Base-by-base conservation (phyloP, 2,329 filamentous ascomycete species). In the Metarhizium rileyi region DNA sequence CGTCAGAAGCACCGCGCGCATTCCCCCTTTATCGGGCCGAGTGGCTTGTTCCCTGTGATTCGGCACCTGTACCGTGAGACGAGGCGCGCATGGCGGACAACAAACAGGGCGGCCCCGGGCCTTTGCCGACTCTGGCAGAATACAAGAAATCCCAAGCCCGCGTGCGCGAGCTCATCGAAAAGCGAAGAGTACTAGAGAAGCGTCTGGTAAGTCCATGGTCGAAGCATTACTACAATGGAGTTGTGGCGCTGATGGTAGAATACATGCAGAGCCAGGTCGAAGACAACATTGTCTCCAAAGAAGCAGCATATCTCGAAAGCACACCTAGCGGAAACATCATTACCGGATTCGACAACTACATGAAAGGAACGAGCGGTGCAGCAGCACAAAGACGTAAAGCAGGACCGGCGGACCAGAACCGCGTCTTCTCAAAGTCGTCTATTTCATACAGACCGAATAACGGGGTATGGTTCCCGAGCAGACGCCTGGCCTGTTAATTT, bases 341-440 rank as follows among this genome's bases (percentile, higher is more conserved):
- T 65, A 90, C 87, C 45, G 93, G 93, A 22, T 98, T 98, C 67
- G 93, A 98, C 67, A 94, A 90, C 64, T 98, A 97, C 71, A 94
- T 95, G 74, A 98, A 98, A 68, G 90, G 88, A 49, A 78, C 77
- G 18, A 77, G 80, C 8, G 79, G 81, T n/a, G 73, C 76, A 2
- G 76, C 77, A 4, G 76, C 82, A 10, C 75, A 80, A 56, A 74
- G 85, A 61, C 78, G 83, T 60, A 80, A 86, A 65, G 75, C 77
- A 23, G 78, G 78, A 5, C 71, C 84, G 45, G 75, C 75, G 53
- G 87, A 90, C 47, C 76, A 79, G 57, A 86, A 89, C 63, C 76
- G 86, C 55, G 84, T 91, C 49, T 91, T 91, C 66, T 80, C 81
- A 51, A 70, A 75, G 56, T 80, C 79, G 18, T 80, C 81, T n/a